These are phyloP conservation scores for Beta lomatogona DNA, from an alignment of 179 eudicot species.

Conservation along the genomic window DNA sequence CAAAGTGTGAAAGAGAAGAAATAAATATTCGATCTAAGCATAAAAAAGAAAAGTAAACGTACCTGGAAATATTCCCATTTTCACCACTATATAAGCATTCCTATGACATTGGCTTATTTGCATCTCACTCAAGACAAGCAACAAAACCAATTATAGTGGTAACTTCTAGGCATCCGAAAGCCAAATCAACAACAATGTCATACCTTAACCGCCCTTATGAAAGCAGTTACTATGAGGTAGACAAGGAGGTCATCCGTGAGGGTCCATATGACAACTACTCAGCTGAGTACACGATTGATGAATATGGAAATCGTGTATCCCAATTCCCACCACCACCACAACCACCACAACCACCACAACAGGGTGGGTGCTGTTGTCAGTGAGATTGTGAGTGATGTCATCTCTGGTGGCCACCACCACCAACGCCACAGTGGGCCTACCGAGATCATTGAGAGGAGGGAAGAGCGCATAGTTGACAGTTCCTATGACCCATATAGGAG, in stretches of 20 bases:
- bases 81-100: slow-evolving; percentile 7
- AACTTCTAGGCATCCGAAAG: too few species aligned
- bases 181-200: slow-evolving; percentile 8
- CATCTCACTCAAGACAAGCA: neutral
- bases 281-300: slow-evolving; percentile 26
- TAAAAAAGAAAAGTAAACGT: neutral
- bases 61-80: neutral
- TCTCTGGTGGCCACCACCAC: slow-evolving; percentile 18
- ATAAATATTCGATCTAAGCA: neutral
- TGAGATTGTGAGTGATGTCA: slow-evolving; percentile 11
- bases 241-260: slow-evolving; percentile 23
- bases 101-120: neutral
- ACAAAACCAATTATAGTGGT: neutral
- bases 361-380: neutral
- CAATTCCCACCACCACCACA: too few species aligned
- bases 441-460: neutral
- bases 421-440: slow-evolving; percentile 16
- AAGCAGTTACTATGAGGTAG: slow-evolving; percentile 25
- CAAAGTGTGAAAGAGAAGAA: neutral
- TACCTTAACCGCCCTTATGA: slow-evolving; percentile 15
- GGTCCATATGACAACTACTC: slow-evolving; percentile 29
- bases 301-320: slow-evolving; percentile 15
- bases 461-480: slow-evolving; percentile 9
- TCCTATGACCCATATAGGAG: slow-evolving; percentile 31
- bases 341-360: slow-evolving; percentile 4